phyloP scores from a whole-genome alignment of 1,284 basidiomycete genomes.

The Schizophyllum commune region DNA sequence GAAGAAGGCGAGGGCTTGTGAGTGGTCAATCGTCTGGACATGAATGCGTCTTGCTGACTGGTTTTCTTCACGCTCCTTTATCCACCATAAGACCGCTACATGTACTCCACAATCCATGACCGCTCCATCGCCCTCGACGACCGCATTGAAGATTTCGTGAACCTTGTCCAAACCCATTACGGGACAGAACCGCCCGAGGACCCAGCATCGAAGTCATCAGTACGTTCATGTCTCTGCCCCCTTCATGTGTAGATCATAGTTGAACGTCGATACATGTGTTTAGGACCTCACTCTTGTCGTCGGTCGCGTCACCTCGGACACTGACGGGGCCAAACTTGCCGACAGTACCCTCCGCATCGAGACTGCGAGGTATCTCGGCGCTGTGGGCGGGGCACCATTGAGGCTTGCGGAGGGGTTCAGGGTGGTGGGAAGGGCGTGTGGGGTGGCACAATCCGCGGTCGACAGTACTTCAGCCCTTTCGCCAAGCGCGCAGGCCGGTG shows the following conservation, averaged over 20 bases:
- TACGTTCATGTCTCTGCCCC: no score
- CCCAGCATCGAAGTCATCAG: constrained; percentile 66
- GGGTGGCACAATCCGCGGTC: no score
- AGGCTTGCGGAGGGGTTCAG: constrained; percentile 56
- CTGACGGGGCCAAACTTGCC: constrained; percentile 60
- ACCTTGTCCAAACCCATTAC: constrained; percentile 65
- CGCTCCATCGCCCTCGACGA: constrained; percentile 61
- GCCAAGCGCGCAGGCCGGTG: no score
- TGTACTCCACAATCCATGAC: constrained; percentile 85
- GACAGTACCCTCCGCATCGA: constrained; percentile 74
- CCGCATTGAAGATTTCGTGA: constrained; percentile 77
- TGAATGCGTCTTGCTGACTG: constrained; percentile 46
- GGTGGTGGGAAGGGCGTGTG: constrained; percentile 36
- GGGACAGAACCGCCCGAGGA: constrained; percentile 68
- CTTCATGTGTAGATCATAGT: no score
- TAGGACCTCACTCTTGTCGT: constrained; percentile 40
- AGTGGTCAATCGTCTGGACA: constrained; percentile 32
- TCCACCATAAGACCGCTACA: constrained; percentile 90
- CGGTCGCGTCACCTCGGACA: constrained; percentile 74
- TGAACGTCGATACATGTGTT: no score
- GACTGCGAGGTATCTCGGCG: constrained; percentile 71
- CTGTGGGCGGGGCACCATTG: constrained; percentile 64
- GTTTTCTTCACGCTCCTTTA: no score
- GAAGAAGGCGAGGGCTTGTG: constrained; percentile 28
- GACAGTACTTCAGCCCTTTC: no score